A percentile compares a stretch with the other conserved stretches of the same genome.
Conservation (phyloP, 371 early-diverging fungal genomes). For the Nosema muscidifuracis region DNA sequence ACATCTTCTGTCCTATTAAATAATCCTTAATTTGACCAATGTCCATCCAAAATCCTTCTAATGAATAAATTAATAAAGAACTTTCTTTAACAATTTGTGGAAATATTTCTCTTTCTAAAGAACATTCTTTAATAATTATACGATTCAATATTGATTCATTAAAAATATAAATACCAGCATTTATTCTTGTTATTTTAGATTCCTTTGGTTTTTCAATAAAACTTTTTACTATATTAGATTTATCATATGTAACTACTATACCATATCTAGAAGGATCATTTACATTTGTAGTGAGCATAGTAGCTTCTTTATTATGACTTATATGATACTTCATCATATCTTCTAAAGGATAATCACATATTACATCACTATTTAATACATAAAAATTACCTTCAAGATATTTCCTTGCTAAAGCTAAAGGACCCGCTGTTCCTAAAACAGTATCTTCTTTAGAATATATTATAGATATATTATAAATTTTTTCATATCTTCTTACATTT, state of each 20-base stretch:
- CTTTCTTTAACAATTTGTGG: conserved; percentile 76
- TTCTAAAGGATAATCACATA: conserved; percentile 88
- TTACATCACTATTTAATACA: conserved; percentile 95
- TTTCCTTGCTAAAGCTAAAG: conserved; percentile 80
- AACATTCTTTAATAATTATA: conserved; percentile 68
- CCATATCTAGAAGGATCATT: conserved; percentile 95
- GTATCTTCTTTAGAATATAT: conserved; percentile 88
- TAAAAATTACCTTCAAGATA: conserved; percentile 86
- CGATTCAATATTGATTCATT: conserved; percentile 77
- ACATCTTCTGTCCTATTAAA: conserved; percentile 82
- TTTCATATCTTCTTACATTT: conserved; percentile 71
- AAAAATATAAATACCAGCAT: conserved; percentile 96
- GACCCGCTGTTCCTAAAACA: conserved; percentile 95
- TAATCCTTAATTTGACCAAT: conserved; percentile 98
- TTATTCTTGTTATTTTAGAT: conserved; percentile 86
- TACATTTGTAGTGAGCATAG: conserved; percentile 75
- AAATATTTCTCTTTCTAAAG: conserved; percentile 85
- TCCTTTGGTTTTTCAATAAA: conserved; percentile 95
- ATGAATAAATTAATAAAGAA: conserved; percentile 77
- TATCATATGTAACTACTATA: conserved; percentile 70
- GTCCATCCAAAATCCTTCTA: conserved; percentile 98
- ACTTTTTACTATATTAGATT: conserved; percentile 69
- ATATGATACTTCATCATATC: conserved; percentile 75
- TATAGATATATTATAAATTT: conserved; percentile 76
- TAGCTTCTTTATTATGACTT: conserved; percentile 38